Percentiles rank a stretch among this genome's conserved stretches.
phyloP scores from a whole-genome alignment of 1,284 basidiomycete species.

The Anthracocystis setariae region DNA sequence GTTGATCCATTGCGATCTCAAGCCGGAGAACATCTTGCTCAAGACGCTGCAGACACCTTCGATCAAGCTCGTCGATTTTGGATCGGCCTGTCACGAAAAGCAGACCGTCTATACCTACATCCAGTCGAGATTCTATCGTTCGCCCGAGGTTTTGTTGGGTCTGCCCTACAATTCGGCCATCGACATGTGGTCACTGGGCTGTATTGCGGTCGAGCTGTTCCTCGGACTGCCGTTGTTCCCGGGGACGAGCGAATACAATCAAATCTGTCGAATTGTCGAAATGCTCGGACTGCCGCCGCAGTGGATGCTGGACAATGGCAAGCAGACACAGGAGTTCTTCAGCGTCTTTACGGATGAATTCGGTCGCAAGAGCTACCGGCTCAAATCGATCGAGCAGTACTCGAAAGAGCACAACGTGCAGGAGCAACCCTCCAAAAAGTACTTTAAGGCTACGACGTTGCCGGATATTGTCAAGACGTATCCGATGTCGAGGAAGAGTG shows the following conservation, averaged over 20 bases:
- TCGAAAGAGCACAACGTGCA: slow-evolving; percentile 91
- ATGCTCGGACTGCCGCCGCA: slow-evolving; percentile 94
- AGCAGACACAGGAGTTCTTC: slow-evolving; percentile 95
- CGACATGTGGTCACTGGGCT: slow-evolving; percentile 95
- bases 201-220: slow-evolving; percentile 97
- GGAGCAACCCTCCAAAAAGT: slow-evolving; percentile 97
- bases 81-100: slow-evolving; percentile 96
- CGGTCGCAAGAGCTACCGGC: slow-evolving; percentile 84
- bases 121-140: slow-evolving; percentile 97
- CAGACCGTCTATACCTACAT: slow-evolving; percentile 99
- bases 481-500: slow-evolving; percentile 81
- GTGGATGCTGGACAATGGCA: slow-evolving; percentile 94
- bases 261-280: slow-evolving; percentile 93
- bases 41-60: slow-evolving; percentile 85
- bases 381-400: slow-evolving; percentile 95
- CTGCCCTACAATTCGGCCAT: slow-evolving; percentile 93
- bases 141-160: slow-evolving; percentile 94
- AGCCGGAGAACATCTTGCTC: slow-evolving; percentile 72
- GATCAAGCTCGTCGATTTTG: slow-evolving; percentile 99
- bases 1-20: slow-evolving; percentile 96
- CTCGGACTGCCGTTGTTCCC: slow-evolving; percentile 95
- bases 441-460: slow-evolving; percentile 92
- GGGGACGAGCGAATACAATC: slow-evolving; percentile 98
- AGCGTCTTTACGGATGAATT: slow-evolving; percentile 81
- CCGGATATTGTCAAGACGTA: slow-evolving; percentile 96